Base-by-base conservation (phyloP, 2,329 filamentous ascomycete species). In the Penicillium hesseltinei region DNA sequence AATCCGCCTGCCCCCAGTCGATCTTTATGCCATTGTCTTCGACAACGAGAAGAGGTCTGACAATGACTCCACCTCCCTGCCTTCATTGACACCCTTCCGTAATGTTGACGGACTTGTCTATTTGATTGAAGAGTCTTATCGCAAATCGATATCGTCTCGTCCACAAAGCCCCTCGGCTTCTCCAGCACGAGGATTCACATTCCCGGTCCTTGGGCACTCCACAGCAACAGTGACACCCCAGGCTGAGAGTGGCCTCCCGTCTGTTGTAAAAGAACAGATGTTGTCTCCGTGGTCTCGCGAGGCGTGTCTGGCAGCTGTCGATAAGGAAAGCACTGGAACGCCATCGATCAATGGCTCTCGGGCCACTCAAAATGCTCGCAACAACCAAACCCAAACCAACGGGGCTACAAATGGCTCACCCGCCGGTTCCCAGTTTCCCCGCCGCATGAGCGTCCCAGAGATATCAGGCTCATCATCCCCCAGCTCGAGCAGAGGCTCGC, bases 281-380 rank as follows among this genome's bases (percentile, higher is more conserved):
- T 77, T 91, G 56, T 80, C 84, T 21, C 84, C 90, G 47, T 97
- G 93, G 93, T 88, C 86, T 39, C 87, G 87, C 68, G 92, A 96
- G 23, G 76, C 80, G 15, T 89, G 89, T 33, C 78, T 94, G 51
- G 83, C 87, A 11, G 81, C 84, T 38, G 82, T 90, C 48, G 85
- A 89, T 58, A 85, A 80, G 57, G 80, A 89, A 54, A 84, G 81
- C 49, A 87, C 87, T 66, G 90, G 88, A 66, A 85, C 89, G 0
- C 84, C 84, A 13, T 96, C 91, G 4, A 77, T 95, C 54, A 89
- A 81, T 53, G 91, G 91, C 23, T 95, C 91, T 3, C 86, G 84
- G 61, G 81, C 84, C 1, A 89, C 84, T 13, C 53, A 68, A 48
- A 63, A 59, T 13, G 56, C 66, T 45, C 71, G 72, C 57, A 67